Base-by-base conservation (phyloP, 208 protist genomes). In the Acanthamoeba lugdunensis region DNA sequence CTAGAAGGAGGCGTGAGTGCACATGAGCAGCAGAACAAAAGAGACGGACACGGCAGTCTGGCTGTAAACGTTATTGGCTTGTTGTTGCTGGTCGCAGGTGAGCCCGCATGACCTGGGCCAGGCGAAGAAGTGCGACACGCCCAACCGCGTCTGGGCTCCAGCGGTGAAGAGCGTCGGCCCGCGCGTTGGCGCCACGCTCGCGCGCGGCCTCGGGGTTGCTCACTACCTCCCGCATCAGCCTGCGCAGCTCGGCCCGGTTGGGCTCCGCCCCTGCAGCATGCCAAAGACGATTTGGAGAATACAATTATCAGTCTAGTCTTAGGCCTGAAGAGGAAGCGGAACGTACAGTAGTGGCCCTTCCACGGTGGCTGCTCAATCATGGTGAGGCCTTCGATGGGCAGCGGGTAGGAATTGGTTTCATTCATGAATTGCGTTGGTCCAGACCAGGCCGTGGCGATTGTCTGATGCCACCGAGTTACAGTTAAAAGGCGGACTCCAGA, bases 401-500 rank as follows among this genome's bases (percentile, higher is more conserved):
- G 28, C 4, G 81, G 73, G 67, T 94, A 95, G 16, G 94, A 94
- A 52, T 95, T 95, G 28, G 63, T 37, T 28, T 89, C 75, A n/a
- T 73, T 88, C 94, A 97, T 96, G 73, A 96, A 97, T 41, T 96
- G 93, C 2, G 95, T 95, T n/a, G 93, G 93, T 30, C 96, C 96
- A 2, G 88, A 94, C 93, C 94, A 97, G 65, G 95, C 94, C 33
- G 96, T 97, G 52, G 94, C 96, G n/a, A 97, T 96, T 6, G 56
- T 69, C 85, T 91, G 58, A 37, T 63, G 79, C 5, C 5, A 30
- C 0, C 23, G 1, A 56, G 28, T 1, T 21, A 37, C 13, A 45
- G 71, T 73, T 50, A 90, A 23, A 45, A 50, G 25, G 14, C 3
- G 52, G 0, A 8, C 3, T 56, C 2, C 16, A 7, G 16, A 58